Evolutionary conservation across 2,329 filamentous ascomycete species (phyloP).

Genomic region (Macrophomina tecta): DNA sequence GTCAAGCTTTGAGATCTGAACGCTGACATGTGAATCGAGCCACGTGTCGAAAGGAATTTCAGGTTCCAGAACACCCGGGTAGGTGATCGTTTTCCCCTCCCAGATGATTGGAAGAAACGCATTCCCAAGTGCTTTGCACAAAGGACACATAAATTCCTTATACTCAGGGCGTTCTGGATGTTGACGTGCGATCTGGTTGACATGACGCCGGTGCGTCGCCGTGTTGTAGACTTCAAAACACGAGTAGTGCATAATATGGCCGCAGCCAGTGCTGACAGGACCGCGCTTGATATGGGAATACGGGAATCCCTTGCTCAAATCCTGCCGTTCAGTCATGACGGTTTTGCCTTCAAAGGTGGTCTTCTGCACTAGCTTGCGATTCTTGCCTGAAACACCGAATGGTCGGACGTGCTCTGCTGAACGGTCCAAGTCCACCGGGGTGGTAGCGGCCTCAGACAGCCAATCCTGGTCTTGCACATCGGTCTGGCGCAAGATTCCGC

Average conservation of each 20-base stretch:
- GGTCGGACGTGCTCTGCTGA: slow-evolving; percentile 83
- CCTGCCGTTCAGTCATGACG: slow-evolving; percentile 76
- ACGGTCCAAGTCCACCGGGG: slow-evolving; percentile 81
- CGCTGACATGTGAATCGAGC: slow-evolving; percentile 64
- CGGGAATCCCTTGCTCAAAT: slow-evolving; percentile 88
- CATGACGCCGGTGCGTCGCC: slow-evolving; percentile 82
- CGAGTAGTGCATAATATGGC: slow-evolving; percentile 97
- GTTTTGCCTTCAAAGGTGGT: slow-evolving; percentile 73
- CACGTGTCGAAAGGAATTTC: slow-evolving; percentile 70
- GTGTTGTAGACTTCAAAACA: slow-evolving; percentile 94
- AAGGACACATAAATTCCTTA: slow-evolving; percentile 93
- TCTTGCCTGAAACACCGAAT: slow-evolving; percentile 89
- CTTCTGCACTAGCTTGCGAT: slow-evolving; percentile 77
- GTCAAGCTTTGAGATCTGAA: slow-evolving; percentile 54
- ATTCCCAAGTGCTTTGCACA: slow-evolving; percentile 96
- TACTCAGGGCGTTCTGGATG: slow-evolving; percentile 81
- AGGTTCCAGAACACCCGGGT: slow-evolving; percentile 71
- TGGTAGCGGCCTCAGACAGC: slow-evolving; percentile 79
- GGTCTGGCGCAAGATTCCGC: slow-evolving; percentile 84
- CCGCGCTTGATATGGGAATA: slow-evolving; percentile 70
- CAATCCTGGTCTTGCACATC: slow-evolving; percentile 81
- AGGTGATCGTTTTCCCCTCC: slow-evolving; percentile 87
- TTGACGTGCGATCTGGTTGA: slow-evolving; percentile 90
- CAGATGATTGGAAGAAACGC: slow-evolving; percentile 93
- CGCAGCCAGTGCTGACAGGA: slow-evolving; percentile 87